phyloP scores from a whole-genome alignment of 495 filamentous ascomycete species.

The Penicillium paxilli region DNA sequence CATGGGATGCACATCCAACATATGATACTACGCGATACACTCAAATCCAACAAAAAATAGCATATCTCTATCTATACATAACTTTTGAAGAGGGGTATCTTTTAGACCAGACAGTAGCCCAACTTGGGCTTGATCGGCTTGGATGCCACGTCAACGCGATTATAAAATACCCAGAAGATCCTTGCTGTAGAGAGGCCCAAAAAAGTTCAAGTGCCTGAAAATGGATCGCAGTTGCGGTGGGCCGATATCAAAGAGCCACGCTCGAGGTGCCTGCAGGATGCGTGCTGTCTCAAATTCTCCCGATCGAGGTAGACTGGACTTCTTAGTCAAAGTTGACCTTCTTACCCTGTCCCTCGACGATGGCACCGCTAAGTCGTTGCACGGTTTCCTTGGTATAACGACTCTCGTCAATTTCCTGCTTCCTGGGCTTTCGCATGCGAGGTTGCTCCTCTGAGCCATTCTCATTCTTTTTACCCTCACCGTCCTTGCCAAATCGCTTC shows the following conservation, averaged over 20 bases:
- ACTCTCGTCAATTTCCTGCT: conserved; percentile 32
- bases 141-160: conserved; percentile 17
- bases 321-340: conserved; percentile 77
- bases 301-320: neutral
- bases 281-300: neutral
- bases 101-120: neutral
- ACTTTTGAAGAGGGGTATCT: conserved; percentile 8
- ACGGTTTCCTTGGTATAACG: conserved; percentile 46
- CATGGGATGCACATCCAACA: neutral
- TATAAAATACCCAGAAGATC: conserved; percentile 10
- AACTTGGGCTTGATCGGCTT: neutral
- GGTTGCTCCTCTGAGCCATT: conserved; percentile 23
- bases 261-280: neutral
- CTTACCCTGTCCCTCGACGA: conserved; percentile 77
- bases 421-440: conserved; percentile 25
- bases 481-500: conserved; percentile 84
- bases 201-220: conserved; percentile 10
- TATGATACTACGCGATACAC: too few species aligned
- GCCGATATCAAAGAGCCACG: neutral
- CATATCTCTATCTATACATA: too few species aligned
- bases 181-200: conserved; percentile 12
- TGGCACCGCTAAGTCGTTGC: conserved; percentile 67
- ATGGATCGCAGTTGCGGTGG: conserved; percentile 9
- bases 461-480: conserved; percentile 36
- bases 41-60: neutral